Evolutionary conservation across 2,329 filamentous ascomycete species (phyloP).

Genomic region (Nemania abortiva): DNA sequence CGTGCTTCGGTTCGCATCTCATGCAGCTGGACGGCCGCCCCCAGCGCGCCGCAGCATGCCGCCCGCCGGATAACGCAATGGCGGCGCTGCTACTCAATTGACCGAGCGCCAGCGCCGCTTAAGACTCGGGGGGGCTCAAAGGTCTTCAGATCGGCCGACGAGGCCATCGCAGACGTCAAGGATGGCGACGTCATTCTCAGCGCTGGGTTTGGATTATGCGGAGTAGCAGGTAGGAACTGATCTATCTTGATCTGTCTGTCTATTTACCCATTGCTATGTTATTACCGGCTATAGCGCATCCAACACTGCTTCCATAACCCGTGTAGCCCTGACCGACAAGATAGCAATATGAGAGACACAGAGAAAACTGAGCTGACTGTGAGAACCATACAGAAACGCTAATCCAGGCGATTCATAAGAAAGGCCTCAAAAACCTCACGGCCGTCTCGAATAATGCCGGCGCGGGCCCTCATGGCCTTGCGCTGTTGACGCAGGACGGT

Average conservation of each 20-base stretch:
- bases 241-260: neutral
- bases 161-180: conserved; percentile 76
- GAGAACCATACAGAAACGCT: conserved; percentile 68
- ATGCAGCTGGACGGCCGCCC: conserved; percentile 44
- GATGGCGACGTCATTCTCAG: conserved; percentile 79
- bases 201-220: conserved; percentile 85
- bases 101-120: conserved; percentile 29
- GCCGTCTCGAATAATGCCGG: conserved; percentile 87
- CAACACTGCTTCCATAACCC: too few species aligned
- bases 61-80: conserved; percentile 35
- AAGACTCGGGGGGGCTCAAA: conserved; percentile 57
- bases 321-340: neutral
- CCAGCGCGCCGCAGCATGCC: conserved; percentile 38
- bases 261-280: neutral
- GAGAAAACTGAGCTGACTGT: conserved; percentile 17
- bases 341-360: neutral
- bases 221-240: conserved; percentile 73
- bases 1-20: conserved; percentile 47
- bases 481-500: conserved; percentile 74
- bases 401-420: conserved; percentile 73
- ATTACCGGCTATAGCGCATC: neutral
- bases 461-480: conserved; percentile 74
- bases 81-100: conserved; percentile 22
- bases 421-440: conserved; percentile 73
- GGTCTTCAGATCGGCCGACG: conserved; percentile 68